Percentiles rank a stretch among this genome's conserved stretches.
These are phyloP conservation scores for Stenocarpella maydis DNA, from an alignment of 2,329 filamentous ascomycete species.

Conservation along the genomic window DNA sequence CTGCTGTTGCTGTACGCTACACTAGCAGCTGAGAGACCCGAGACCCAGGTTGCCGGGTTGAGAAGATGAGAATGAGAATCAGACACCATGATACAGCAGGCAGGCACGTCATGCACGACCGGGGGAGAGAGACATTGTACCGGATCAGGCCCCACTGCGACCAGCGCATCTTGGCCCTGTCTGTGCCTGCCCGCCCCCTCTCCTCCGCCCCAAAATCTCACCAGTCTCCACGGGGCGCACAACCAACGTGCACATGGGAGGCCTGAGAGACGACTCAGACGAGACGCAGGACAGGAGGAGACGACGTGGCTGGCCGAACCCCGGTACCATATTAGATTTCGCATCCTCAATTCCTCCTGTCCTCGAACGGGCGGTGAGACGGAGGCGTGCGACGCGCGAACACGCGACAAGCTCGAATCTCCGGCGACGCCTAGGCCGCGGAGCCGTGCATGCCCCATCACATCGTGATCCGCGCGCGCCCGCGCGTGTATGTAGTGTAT, in stretches of 20 bases:
- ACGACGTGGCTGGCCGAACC: slow-evolving; percentile 19
- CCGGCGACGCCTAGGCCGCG: not conserved
- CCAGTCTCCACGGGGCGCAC: not conserved
- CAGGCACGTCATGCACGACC: slow-evolving; percentile 18
- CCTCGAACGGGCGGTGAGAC: not conserved
- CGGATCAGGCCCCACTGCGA: slow-evolving; percentile 5
- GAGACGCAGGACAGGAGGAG: too few species aligned
- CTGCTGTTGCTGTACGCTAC: not conserved
- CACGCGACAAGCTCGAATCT: not conserved
- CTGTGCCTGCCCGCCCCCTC: too few species aligned
- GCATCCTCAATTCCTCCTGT: too few species aligned
- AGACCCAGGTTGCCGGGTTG: not conserved
- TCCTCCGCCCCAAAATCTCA: too few species aligned
- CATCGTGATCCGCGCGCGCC: not conserved
- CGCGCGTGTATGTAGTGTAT: too few species aligned
- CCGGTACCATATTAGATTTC: not conserved
- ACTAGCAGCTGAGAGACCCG: slow-evolving; percentile 7
- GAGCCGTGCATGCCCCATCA: not conserved
- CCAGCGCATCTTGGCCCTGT: too few species aligned
- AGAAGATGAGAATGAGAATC: not conserved
- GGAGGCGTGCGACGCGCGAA: not conserved
- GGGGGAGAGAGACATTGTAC: slow-evolving; percentile 6
- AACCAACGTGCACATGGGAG: not conserved
- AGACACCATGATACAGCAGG: slow-evolving; percentile 1
- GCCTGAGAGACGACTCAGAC: too few species aligned